A percentile compares a stretch with the other conserved stretches of the same genome.
These are phyloP conservation scores for Eucalyptus tenuipes DNA, from an alignment of 345 rosid species.

Conservation along the genomic window DNA sequence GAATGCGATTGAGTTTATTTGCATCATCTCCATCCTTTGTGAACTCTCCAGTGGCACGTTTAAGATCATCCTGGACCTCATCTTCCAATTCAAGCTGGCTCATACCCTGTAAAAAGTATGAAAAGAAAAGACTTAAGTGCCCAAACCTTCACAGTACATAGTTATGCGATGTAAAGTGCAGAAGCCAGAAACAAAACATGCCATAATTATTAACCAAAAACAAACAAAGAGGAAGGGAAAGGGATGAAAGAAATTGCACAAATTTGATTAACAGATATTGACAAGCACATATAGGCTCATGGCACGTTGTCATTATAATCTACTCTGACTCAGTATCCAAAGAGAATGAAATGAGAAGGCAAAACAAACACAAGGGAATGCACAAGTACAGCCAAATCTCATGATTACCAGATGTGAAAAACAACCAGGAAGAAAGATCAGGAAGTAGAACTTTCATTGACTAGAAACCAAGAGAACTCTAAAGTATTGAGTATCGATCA, in stretches of 20 bases:
- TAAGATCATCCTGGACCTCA: slow-evolving; percentile 93
- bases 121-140: neutral
- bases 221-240: neutral
- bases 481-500: neutral
- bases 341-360: neutral
- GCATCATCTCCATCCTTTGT: slow-evolving; percentile 88
- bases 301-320: neutral
- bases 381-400: neutral
- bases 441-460: neutral
- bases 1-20: slow-evolving; percentile 92
- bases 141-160: neutral
- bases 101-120: slow-evolving; percentile 63
- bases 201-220: neutral
- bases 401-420: neutral
- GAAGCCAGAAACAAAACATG: neutral
- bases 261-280: neutral
- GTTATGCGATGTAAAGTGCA: neutral
- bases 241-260: neutral
- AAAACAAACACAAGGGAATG: neutral
- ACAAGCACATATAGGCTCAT: neutral
- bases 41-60: slow-evolving; percentile 98
- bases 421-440: neutral
- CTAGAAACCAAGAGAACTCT: neutral
- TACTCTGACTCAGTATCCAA: neutral
- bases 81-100: slow-evolving; percentile 99